Percentiles rank a stretch among this genome's conserved stretches.
These are phyloP conservation scores for Cryptococcus deneoformans DNA, from an alignment of 1,284 basidiomycete genomes.

Conservation along the genomic window DNA sequence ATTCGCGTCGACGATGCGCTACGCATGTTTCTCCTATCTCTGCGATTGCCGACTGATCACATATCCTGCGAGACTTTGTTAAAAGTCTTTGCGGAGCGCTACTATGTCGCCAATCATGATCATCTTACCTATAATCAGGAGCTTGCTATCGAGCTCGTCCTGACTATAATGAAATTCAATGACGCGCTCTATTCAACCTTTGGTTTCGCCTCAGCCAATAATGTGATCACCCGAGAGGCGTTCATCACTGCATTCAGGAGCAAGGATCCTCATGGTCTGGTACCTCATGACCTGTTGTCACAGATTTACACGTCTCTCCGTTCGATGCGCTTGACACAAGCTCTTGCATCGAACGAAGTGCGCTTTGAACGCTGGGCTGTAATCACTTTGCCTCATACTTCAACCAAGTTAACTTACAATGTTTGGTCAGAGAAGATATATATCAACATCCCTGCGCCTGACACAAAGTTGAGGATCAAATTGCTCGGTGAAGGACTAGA, in stretches of 20 bases:
- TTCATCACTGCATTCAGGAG: constrained; percentile 75
- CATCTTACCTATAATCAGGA: constrained; percentile 74
- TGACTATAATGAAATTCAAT: constrained; percentile 70
- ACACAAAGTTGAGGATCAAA: constrained; percentile 72
- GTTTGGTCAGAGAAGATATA: constrained; percentile 79
- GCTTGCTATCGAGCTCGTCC: constrained; percentile 70
- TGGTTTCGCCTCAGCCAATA: constrained; percentile 61
- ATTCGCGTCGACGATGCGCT: constrained; percentile 85
- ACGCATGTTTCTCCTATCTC: constrained; percentile 77
- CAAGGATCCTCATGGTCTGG: constrained; percentile 64
- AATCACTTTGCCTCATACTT: constrained; percentile 66
- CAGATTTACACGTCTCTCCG: constrained; percentile 74
- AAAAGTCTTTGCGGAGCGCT: constrained; percentile 73
- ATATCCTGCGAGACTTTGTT: constrained; percentile 65
- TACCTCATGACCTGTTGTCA: constrained; percentile 69
- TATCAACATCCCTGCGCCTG: constrained; percentile 74
- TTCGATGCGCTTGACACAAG: constrained; percentile 68
- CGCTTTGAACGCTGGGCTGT: constrained; percentile 51
- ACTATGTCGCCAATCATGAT: constrained; percentile 83
- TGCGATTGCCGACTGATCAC: constrained; percentile 65
- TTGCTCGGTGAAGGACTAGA: constrained; percentile 78
- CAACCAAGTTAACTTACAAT: constrained; percentile 74
- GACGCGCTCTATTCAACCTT: constrained; percentile 46
- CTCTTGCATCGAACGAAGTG: constrained; percentile 54
- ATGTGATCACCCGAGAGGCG: constrained; percentile 65